Base-by-base conservation (phyloP, 495 filamentous ascomycete genomes). In the Penicillium nucicola region DNA sequence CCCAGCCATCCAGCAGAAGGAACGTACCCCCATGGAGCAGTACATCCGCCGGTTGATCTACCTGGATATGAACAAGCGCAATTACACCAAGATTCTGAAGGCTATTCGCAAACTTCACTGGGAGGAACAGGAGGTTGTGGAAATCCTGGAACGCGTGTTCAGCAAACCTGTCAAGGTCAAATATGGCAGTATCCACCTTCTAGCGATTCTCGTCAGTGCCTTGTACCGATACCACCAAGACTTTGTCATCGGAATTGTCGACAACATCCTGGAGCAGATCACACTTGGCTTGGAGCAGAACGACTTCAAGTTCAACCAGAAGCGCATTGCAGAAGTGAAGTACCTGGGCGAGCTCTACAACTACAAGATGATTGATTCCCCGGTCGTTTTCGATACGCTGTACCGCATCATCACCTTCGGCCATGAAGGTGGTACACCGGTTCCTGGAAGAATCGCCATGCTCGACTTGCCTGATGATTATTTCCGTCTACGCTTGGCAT, bases 341-440 rank as follows among this genome's bases (percentile, higher is more conserved):
- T 99, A 97, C 61, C 77, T 99, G 12, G 92, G 87, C 12, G 93
- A 99, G 75, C 81, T 99, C 32, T 99, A 99, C 75, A 96, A 95
- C 57, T 99, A 97, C 70, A 86, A 93, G 48, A 90, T 97, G 85
- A 82, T 99, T 42, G 93, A 99, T 63, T 93, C 95, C 17, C 88
- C 89, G 0, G 87, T 97, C 11, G 88, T 99, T 30, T 97, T 99
- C 57, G 92, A 99, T 60, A 88, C 87, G 1, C 77, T 99, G 67
- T 99, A 96, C 67, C 88, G 88, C 56, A 90, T 99, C 53, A 79
- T 96, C 61, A 92, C 88, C 1, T 95, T 93, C 59, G 93, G 91
- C 13, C 88, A 97, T 64, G 79, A 82, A 77, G 84, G 84, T 25
- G 93, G 93, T 4, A 88, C 86, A 17, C 91, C 95, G 0, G 77